Base-by-base conservation (phyloP, 2,329 filamentous ascomycete genomes). In the Fusarium udum region DNA sequence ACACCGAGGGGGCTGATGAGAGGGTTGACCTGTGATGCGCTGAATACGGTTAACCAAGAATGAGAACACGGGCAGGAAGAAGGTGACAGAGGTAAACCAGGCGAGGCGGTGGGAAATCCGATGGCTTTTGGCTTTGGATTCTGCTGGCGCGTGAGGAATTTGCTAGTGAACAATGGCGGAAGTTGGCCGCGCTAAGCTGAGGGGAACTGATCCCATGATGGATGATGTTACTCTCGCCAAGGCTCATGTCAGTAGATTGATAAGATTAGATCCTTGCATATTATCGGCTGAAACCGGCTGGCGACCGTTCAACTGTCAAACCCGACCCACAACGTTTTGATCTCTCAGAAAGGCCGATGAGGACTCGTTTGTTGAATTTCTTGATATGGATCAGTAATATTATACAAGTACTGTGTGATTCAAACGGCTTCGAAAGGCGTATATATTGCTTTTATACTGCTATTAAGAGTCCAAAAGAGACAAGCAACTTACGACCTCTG, bases 241-340 rank as follows among this genome's bases (percentile, higher is more conserved):
- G 67, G 43, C 56, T 16, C 55, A 51, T 26, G 24, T n/a, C 58
- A 49, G 18, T 60, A 79, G 80, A 82, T 82, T 82, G 80, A 82
- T 82, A 80, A 82, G 80, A 82, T 82, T 80, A 82, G 80, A 82
- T 81, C 75, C 66, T 61, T 63, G 66, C 48, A 32, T 24, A 16
- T 28, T n/a, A 46, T 64, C 65, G 71, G 64, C 64, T 64, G 63
- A 74, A 74, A 71, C 71, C 67, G 76, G 61, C 51, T 37, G 51
- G 20, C 11, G n/a, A 64, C 45, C 36, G 24, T 62, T 59, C 42
- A 57, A 43, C 60, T 58, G 49, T 46, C 34, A 61, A 43, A 49
- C 34, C 51, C n/a, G 58, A 37, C 62, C 32, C 48, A 55, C 26
- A 63, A 55, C 20, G 26, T 37, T 52, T 34, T 24, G 48, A 53